Evolutionary conservation across 768 basidiomycete genomes (phyloP).

Genomic region (Serendipita sp.): DNA sequence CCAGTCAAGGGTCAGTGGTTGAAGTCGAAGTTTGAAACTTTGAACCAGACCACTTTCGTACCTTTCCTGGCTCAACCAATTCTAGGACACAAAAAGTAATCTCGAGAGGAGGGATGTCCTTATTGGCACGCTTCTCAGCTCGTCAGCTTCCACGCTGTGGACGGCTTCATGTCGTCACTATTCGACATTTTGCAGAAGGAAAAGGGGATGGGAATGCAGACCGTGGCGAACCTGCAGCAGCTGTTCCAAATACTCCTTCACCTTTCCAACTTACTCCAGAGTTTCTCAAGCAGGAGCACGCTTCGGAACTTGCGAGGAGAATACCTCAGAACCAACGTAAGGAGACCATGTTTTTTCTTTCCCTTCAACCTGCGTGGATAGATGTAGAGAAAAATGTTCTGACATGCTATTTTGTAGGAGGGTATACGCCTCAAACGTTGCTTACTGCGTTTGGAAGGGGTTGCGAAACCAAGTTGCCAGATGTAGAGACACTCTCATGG

Average conservation of each 20-base stretch:
- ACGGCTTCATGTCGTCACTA: neutral
- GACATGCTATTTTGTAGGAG: neutral
- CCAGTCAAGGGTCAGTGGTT: neutral
- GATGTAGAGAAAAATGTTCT: neutral
- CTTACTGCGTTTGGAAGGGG: slow-evolving; percentile 58
- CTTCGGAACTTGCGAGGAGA: neutral
- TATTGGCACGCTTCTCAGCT: neutral
- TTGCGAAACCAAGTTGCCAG: slow-evolving; percentile 43
- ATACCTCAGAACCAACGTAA: neutral
- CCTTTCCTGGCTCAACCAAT: no score
- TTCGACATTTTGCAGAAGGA: neutral
- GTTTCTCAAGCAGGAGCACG: neutral
- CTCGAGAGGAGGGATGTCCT: neutral
- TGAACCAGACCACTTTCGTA: neutral
- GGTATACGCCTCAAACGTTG: slow-evolving; percentile 22
- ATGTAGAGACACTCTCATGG: slow-evolving; percentile 36
- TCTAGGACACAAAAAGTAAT: no score
- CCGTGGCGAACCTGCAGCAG: neutral
- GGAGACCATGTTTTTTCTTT: neutral
- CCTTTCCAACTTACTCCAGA: neutral
- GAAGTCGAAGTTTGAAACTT: neutral
- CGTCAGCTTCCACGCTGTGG: neutral
- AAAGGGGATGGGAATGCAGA: neutral
- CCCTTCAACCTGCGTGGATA: neutral
- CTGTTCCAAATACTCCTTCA: slow-evolving; percentile 1